A percentile compares a stretch with the other conserved stretches of the same genome.
Conservation (phyloP, 75 land plant species). For the Cunninghamia lanceolata region DNA sequence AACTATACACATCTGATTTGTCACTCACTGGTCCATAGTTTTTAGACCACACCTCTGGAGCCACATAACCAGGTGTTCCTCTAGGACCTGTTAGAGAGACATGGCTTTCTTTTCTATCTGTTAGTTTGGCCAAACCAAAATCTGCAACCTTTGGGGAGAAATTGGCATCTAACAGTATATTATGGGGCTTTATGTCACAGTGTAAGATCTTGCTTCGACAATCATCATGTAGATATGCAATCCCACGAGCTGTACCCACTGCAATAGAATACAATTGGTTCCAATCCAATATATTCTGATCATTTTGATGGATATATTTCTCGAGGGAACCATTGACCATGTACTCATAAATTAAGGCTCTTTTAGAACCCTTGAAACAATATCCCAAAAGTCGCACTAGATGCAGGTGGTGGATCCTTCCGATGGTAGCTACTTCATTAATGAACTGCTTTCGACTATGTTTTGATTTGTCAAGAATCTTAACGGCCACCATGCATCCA, state of each 20-base stretch:
- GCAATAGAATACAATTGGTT: not conserved
- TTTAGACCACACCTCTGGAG: constrained; percentile 15
- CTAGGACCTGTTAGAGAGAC: not conserved
- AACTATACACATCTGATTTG: no score
- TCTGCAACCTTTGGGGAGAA: constrained; percentile 52
- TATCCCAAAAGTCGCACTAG: constrained; percentile 37
- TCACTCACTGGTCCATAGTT: no score
- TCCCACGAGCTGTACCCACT: not conserved
- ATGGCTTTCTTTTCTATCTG: constrained; percentile 15
- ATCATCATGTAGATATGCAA: not conserved
- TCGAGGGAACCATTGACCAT: constrained; percentile 44
- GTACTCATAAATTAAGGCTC: constrained; percentile 35
- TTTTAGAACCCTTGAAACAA: constrained; percentile 18
- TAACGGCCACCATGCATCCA: constrained; percentile 22
- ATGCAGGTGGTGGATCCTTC: constrained; percentile 30
- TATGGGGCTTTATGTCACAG: constrained; percentile 20
- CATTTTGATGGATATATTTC: constrained; percentile 13
- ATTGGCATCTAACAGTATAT: constrained; percentile 36
- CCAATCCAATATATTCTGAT: not conserved
- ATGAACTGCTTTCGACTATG: constrained; percentile 21
- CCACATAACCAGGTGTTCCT: constrained; percentile 15
- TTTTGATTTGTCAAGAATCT: constrained; percentile 15
- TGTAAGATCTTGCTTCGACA: not conserved
- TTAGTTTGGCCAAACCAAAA: constrained; percentile 56
- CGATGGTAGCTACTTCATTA: constrained; percentile 27